These are phyloP conservation scores for Mallotus japonicus DNA, from an alignment of 441 rosid genomes.

Conservation along the genomic window DNA sequence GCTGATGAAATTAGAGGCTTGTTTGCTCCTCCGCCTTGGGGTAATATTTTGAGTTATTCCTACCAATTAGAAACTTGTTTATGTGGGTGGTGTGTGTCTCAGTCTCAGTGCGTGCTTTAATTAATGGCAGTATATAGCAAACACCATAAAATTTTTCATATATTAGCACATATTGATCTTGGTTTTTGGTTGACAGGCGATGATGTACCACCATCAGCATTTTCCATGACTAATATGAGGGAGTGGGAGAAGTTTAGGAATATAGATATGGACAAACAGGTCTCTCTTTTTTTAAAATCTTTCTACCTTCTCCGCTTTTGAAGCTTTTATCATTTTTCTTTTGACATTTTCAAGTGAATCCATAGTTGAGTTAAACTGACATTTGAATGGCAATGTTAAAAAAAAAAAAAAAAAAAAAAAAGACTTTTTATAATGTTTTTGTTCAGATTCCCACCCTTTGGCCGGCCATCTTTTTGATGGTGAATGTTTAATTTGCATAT, in stretches of 20 bases:
- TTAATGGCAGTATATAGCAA: too few species aligned
- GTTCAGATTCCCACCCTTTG: neutral
- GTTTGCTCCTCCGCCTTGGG: conserved; percentile 98
- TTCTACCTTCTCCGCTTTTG: conserved; percentile 9
- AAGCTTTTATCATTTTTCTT: neutral
- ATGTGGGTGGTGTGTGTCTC: too few species aligned
- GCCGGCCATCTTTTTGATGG: too few species aligned
- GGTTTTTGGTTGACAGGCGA: conserved; percentile 57
- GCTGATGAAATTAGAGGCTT: conserved; percentile 82
- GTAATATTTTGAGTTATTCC: conserved; percentile 29
- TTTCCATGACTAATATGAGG: conserved; percentile 61
- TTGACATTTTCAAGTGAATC: neutral
- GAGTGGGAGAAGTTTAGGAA: conserved; percentile 90
- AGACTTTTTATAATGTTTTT: neutral
- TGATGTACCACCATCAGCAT: conserved; percentile 76
- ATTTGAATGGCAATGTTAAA: neutral
- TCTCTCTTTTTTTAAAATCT: conserved; percentile 23
- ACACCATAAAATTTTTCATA: too few species aligned
- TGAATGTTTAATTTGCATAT: too few species aligned
- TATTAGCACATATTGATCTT: conserved; percentile 17
- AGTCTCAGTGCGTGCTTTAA: too few species aligned
- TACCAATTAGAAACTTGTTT: too few species aligned
- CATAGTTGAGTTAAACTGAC: neutral
- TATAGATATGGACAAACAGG: conserved; percentile 98
- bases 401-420: too few species aligned